phyloP scores from a whole-genome alignment of 1,284 basidiomycete species.

The Cutaneotrichosporon arboriforme region DNA sequence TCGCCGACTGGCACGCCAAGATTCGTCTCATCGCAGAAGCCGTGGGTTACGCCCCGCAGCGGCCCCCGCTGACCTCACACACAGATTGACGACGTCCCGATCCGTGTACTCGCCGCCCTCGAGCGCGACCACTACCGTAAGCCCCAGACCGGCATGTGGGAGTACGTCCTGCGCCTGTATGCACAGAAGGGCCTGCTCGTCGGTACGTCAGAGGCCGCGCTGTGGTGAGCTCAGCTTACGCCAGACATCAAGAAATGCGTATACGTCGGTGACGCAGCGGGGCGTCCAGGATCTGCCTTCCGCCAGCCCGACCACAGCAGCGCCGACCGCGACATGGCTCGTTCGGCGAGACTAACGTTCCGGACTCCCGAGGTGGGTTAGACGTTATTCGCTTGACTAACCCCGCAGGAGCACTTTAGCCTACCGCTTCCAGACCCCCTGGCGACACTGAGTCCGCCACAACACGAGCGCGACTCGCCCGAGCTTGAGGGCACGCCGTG shows the following conservation, averaged over 20 bases:
- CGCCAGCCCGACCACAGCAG: constrained; percentile 14
- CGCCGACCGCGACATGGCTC: constrained; percentile 73
- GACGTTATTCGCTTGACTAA: neutral
- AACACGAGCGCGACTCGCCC: too few species aligned
- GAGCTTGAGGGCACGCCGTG: too few species aligned
- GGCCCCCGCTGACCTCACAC: neutral
- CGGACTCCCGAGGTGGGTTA: constrained; percentile 56
- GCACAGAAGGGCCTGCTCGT: constrained; percentile 58
- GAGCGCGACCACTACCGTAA: constrained; percentile 67
- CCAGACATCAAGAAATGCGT: constrained; percentile 63
- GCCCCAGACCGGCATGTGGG: constrained; percentile 83
- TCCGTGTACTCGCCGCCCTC: constrained; percentile 69
- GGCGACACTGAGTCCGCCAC: too few species aligned
- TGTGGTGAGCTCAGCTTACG: constrained; percentile 1
- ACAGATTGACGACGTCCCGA: constrained; percentile 54
- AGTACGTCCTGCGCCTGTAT: constrained; percentile 62
- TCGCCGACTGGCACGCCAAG: constrained; percentile 67
- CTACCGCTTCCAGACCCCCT: neutral
- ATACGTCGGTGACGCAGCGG: constrained; percentile 84
- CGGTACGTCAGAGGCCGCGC: constrained; percentile 54
- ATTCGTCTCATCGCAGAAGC: constrained; percentile 61
- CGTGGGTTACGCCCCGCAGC: constrained; percentile 49
- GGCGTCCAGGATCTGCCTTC: neutral
- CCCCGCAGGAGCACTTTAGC: neutral
- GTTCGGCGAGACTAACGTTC: constrained; percentile 67